A percentile compares a stretch with the other conserved stretches of the same genome.
Conservation (phyloP, 495 filamentous ascomycete genomes). For the Ascobolus immersus region DNA sequence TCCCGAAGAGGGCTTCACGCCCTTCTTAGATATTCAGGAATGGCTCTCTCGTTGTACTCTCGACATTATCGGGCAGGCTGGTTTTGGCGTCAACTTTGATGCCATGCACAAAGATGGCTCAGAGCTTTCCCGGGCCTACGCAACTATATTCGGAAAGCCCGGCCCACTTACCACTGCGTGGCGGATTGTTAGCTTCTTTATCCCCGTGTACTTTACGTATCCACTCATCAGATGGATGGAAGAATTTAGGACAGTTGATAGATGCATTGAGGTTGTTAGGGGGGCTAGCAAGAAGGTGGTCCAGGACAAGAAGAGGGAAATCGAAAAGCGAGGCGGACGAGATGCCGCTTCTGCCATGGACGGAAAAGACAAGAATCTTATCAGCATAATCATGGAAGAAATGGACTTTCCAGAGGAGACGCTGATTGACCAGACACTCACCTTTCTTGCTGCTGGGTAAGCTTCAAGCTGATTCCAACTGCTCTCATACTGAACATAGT, state of each 20-base stretch:
- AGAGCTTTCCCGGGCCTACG: conserved; percentile 39
- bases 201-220: too few relatives aligned
- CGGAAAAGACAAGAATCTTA: neutral
- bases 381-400: neutral
- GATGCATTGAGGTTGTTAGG: conserved; percentile 4
- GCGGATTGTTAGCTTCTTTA: too few relatives aligned
- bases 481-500: neutral
- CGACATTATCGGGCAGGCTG: conserved; percentile 66
- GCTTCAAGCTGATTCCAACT: conserved; percentile 22
- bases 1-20: conserved; percentile 17
- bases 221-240: too few relatives aligned
- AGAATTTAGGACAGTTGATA: too few relatives aligned
- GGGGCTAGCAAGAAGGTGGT: neutral
- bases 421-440: conserved; percentile 80
- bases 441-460: conserved; percentile 77
- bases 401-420: conserved; percentile 31
- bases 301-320: neutral
- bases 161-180: too few relatives aligned
- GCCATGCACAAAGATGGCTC: conserved; percentile 28
- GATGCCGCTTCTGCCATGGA: neutral
- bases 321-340: neutral
- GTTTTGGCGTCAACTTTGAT: conserved; percentile 56
- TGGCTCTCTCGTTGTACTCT: conserved; percentile 39
- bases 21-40: conserved; percentile 2
- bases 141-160: conserved; percentile 28